Evolutionary conservation across 768 basidiomycete genomes (phyloP), one percentile per base, ranked within the genome.

Genomic region (Neoboletus magnificus): DNA sequence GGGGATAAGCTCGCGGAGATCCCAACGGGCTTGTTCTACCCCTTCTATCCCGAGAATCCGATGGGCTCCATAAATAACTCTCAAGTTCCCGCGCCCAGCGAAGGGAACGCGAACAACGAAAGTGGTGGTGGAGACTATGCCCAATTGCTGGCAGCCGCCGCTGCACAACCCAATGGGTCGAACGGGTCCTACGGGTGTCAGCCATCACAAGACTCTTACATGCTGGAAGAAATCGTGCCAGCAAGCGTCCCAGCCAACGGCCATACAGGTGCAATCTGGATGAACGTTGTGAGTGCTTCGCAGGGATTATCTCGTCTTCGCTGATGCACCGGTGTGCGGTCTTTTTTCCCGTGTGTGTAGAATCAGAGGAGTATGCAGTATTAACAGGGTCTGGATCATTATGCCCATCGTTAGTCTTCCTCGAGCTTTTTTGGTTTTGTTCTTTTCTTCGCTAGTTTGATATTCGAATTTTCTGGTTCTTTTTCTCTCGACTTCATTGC

Each of bases 1-100:
- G 62, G 64, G 23, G 63, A 66, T 27, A 74, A 66, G 11, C 79
- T 91, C 35, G 84, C 82, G 2, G 87, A 91, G 20, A 76, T 91
- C 42, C 87, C 89, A 2, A 73, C 80, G 7, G 79, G 77, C 30
- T 69, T 90, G 42, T 91, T 92, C 72, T 92, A 88, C 63, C 89
- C 89, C 0, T 89, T 89, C 74, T 89, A 79, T 63, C 84, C 87
- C 0, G 87, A 89, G 60, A 73, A 75, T 62, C 51, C 69, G 54
- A 65, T 71, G 70, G 65, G 48, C 16, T 54, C 68, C 32, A 51
- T 62, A 23, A 40, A 18, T 20, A 64, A 53, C 20, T 37, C 65
- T 18, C 69, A 65, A 16, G 23, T 45, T 11, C 48, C 58, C 37
- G 62, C 64, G 29, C 18, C 59, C 25, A 64, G 48, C 48, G 71